Conservation (phyloP, 768 basidiomycete genomes). For the Lactarius quietus region DNA sequence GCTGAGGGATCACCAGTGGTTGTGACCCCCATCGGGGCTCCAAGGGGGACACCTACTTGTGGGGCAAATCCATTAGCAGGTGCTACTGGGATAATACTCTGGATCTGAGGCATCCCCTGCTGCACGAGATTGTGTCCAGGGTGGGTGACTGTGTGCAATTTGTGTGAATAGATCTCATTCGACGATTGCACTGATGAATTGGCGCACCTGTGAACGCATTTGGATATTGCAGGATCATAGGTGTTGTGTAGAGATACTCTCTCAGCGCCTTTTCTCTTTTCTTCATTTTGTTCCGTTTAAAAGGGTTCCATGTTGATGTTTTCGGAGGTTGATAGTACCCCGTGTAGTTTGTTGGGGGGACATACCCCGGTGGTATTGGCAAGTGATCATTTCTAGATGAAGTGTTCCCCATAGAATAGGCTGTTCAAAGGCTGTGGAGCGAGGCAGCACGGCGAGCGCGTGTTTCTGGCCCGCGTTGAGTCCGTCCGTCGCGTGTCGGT, state of each 20-base stretch:
- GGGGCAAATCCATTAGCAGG: background rate
- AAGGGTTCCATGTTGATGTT: conserved; percentile 20
- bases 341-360: conserved; percentile 15
- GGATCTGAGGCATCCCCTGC: conserved; percentile 10
- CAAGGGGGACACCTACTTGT: background rate
- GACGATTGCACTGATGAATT: background rate
- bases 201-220: conserved; percentile 14
- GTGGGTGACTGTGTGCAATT: conserved; percentile 7
- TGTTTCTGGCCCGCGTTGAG: background rate
- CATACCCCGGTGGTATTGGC: conserved; percentile 14
- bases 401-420: conserved; percentile 20
- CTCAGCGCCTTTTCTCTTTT: conserved; percentile 20
- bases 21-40: background rate
- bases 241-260: conserved; percentile 24
- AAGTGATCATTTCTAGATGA: conserved; percentile 17
- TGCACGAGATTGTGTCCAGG: conserved; percentile 21
- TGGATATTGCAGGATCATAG: conserved; percentile 24
- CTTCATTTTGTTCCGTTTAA: conserved; percentile 19
- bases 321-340: conserved; percentile 5
- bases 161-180: background rate
- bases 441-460: background rate
- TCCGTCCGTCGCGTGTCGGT: background rate
- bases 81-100: conserved; percentile 8
- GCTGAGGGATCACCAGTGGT: background rate
- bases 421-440: background rate